Evolutionary conservation across 768 basidiomycete genomes (phyloP), one percentile per base, ranked within the genome.

Genomic region (Amanita muscaria): DNA sequence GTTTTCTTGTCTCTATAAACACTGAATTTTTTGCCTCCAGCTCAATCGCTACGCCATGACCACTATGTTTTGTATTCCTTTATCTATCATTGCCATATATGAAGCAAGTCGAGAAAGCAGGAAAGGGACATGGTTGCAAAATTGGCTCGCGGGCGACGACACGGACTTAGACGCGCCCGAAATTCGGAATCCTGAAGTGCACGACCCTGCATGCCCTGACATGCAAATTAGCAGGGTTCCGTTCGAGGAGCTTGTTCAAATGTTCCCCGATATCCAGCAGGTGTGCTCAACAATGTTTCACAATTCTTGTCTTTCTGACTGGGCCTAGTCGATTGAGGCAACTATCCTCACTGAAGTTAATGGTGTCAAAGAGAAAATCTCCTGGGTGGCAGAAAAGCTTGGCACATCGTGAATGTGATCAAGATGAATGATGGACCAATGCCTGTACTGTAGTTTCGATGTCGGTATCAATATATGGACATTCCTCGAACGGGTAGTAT

Each of bases 1-100:
- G 19, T 27, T 4, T 14, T 33, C 34, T 25, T 44, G 4, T 8
- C 14, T 31, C 30, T 12, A 2, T 7, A 11, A 38, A 5, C 12
- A 23, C 25, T 5, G 42, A 10, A 27, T 18, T 19, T 18, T 29
- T 29, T 12, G 6, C 19, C 10, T 21, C 7, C 42, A 85, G 80
- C 62, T 91, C 50, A 96, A 94, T 63, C 79, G 81, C 42, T 56
- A 68, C 52, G 71, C 88, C 43, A 94, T 97, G 92, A 63, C 66
- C 18, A 52, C 72, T 33, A 48, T 94, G n/a, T 94, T 97, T 69
- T 84, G 82, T 63, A 48, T 91, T 42, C 90, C 91, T 3, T 67
- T 96, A 23, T 65, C 71, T 3, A 40, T 72, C 12, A 85, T 96
- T 50, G 85, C 89, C 0, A 54, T 92, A 25, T 84, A 70, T 54